Conservation (phyloP, 306 rosid species). For the Fagus crenata region DNA sequence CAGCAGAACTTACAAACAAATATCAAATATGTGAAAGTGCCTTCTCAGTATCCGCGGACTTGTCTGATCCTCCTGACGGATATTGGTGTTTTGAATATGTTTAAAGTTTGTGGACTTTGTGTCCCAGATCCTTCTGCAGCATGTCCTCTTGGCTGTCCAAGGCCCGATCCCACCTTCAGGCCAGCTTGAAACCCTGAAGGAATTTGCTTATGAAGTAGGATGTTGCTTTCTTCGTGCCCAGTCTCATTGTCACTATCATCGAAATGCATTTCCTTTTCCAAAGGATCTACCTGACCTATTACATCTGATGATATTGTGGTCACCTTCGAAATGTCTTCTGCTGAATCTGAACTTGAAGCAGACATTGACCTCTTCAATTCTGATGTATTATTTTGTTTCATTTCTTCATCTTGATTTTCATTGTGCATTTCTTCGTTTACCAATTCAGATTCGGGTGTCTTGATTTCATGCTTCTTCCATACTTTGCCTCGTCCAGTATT, state of each 20-base stretch:
- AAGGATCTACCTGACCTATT: conserved; percentile 27
- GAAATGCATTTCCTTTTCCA: conserved; percentile 40
- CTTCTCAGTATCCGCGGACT: conserved; percentile 32
- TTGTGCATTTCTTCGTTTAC: conserved; percentile 28
- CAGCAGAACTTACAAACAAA: conserved; percentile 8
- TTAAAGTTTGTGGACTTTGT: conserved; percentile 33
- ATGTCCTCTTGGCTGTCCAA: conserved; percentile 11
- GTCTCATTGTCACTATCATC: conserved; percentile 53
- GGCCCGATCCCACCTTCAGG: conserved; percentile 31
- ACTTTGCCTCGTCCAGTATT: conserved; percentile 27
- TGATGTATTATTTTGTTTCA: conserved; percentile 12
- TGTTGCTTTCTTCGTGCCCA: conserved; percentile 26
- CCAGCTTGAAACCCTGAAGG: conserved; percentile 40
- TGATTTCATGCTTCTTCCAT: conserved; percentile 26
- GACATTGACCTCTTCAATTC: conserved; percentile 34
- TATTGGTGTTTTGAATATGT: conserved; percentile 50
- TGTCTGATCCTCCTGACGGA: conserved; percentile 57
- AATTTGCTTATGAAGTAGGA: conserved; percentile 24
- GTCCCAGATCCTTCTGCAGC: conserved; percentile 35
- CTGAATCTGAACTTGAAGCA: conserved; percentile 41
- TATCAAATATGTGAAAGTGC: neutral
- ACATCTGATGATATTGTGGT: conserved; percentile 16
- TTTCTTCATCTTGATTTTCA: conserved; percentile 30
- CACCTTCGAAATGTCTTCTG: conserved; percentile 29
- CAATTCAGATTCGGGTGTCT: conserved; percentile 22